A percentile compares a stretch with the other conserved stretches of the same genome.
Evolutionary conservation across 1,284 basidiomycete genomes (phyloP).

Genomic region (Ustilago curta): DNA sequence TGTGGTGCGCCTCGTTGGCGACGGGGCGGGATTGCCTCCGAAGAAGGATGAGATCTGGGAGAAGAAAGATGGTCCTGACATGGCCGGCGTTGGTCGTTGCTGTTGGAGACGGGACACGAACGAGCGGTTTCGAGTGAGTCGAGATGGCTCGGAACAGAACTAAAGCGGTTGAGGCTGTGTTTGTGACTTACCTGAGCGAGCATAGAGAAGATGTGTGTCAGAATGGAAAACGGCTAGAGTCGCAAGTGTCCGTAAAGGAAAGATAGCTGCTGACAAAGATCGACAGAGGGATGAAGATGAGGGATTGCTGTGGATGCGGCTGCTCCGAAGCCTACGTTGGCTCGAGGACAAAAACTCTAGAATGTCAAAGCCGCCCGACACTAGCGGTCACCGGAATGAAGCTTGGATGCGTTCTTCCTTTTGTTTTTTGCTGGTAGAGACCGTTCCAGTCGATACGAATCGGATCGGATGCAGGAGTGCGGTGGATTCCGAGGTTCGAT

Average conservation of each 20-base stretch:
- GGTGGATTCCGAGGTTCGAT: no score
- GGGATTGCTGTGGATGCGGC: constrained; percentile 1
- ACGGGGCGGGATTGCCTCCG: constrained; percentile 25
- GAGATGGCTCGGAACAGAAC: background rate
- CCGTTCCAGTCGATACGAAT: no score
- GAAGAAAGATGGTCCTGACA: constrained; percentile 52
- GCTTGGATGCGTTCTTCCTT: background rate
- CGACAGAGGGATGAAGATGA: background rate
- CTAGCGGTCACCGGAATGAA: background rate
- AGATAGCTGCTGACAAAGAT: background rate
- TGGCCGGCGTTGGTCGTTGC: constrained; percentile 41
- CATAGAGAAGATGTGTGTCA: constrained; percentile 17
- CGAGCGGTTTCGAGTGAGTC: background rate
- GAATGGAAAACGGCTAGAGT: background rate
- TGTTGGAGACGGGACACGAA: background rate
- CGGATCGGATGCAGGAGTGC: no score
- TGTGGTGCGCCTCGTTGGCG: constrained; percentile 28
- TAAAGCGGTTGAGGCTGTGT: background rate
- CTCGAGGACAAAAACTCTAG: background rate
- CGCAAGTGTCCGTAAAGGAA: constrained; percentile 4
- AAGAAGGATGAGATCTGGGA: constrained; percentile 63
- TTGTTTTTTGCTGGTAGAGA: background rate
- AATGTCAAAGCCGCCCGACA: background rate
- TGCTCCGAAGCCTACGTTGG: background rate
- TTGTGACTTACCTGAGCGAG: constrained; percentile 28